A percentile compares a stretch with the other conserved stretches of the same genome.
These are phyloP conservation scores for Aureobasidium sp. DNA, from an alignment of 2,329 filamentous ascomycete species.

Conservation along the genomic window DNA sequence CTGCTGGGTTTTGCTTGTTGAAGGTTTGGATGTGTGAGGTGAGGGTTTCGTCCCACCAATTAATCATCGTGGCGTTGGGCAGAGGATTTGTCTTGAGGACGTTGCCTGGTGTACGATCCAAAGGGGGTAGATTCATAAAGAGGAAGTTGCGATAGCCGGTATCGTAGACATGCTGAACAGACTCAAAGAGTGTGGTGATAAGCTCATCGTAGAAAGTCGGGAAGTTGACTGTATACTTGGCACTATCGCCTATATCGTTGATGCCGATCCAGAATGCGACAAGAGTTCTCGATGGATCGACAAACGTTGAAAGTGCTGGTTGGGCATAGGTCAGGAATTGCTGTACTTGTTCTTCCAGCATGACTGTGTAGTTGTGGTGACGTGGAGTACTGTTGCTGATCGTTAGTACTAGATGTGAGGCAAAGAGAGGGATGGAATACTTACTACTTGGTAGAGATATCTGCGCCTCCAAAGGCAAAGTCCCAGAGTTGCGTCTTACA, in stretches of 20 bases:
- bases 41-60: constrained; percentile 39
- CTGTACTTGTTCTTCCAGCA: constrained; percentile 44
- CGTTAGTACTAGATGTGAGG: constrained; percentile 25
- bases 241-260: constrained; percentile 50
- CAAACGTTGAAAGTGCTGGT: constrained; percentile 30
- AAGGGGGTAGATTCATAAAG: constrained; percentile 46
- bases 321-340: constrained; percentile 44
- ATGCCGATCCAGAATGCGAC: constrained; percentile 50
- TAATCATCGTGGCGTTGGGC: constrained; percentile 43
- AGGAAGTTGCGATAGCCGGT: constrained; percentile 42
- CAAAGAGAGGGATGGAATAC: constrained; percentile 1
- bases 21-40: constrained; percentile 32
- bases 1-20: constrained; percentile 25
- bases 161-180: constrained; percentile 35
- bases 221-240: constrained; percentile 26
- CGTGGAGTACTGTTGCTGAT: not conserved
- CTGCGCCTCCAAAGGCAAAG: constrained; percentile 50
- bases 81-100: constrained; percentile 28
- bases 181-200: constrained; percentile 35
- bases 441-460: constrained; percentile 40
- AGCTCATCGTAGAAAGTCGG: constrained; percentile 39
- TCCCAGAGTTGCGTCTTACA: constrained; percentile 49
- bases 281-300: constrained; percentile 36
- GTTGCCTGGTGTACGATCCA: constrained; percentile 41
- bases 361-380: constrained; percentile 39